Base-by-base conservation (phyloP, 2,329 filamentous ascomycete genomes). In the Ophiocordyceps australis region DNA sequence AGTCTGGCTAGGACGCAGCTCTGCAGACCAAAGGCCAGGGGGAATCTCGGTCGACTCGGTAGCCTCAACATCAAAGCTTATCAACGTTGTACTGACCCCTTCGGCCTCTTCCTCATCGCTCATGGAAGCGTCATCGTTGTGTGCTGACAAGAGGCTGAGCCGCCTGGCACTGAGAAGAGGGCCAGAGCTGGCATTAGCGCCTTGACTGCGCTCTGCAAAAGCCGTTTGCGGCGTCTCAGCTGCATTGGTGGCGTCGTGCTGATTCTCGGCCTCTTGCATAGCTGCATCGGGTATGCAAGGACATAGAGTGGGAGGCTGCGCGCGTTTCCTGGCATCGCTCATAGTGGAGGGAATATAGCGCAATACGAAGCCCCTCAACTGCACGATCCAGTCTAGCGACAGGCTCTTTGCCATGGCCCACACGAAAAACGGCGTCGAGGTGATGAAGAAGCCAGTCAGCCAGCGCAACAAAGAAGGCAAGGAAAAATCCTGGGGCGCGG, bases 41-140 rank as follows among this genome's bases (percentile, higher is more conserved):
- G 59, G 58, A 3, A 54, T 52, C 24, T 65, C 60, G 4, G 51
- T 55, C 1, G 61, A 50, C 24, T 69, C 65, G 4, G 56, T 60
- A 1, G 65, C 59, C 33, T 72, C 66, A 16, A 71, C 64, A 29
- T 72, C 66, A 29, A 72, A 70, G 34, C 62, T 69, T 26, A 72
- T 69, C 5, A 71, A 45, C 0, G 65, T 68, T 2, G 64, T 58
- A 28, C 57, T 65, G 14, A 69, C 48, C 24, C 59, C 53, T 24
- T 66, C 65, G 10, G 59, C 50, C 11, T 65, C 65, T 25, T 68
- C 64, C 27, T 70, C 65, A 24, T 70, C 66, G 9, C 55, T 64
- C n/a, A n/a, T n/a, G 9, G 50, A 58, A 30, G 62, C 65, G 21
- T 66, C 64, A 29, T 62, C 59, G 10, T 50, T 57, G n/a, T 57